These are phyloP conservation scores for Pseudocercospora vitis DNA, from an alignment of 2,329 filamentous ascomycete genomes.

Conservation along the genomic window DNA sequence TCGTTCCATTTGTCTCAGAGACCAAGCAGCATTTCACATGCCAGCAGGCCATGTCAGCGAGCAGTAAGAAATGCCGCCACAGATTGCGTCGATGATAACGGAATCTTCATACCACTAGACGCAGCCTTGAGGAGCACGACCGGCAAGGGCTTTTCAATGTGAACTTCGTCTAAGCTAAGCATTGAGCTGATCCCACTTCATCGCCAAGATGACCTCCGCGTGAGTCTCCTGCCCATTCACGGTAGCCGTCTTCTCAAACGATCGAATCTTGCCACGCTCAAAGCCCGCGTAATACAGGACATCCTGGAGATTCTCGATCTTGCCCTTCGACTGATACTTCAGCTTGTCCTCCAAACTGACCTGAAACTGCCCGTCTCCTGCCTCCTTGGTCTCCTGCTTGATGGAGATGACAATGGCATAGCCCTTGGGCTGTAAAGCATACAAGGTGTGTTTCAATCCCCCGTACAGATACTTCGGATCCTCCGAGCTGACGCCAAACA, in stretches of 20 bases:
- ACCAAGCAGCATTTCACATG: too few relatives aligned
- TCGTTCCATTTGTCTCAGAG: too few relatives aligned
- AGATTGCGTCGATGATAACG: neutral
- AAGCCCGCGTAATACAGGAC: constrained; percentile 32
- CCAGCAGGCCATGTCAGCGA: too few relatives aligned
- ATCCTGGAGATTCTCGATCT: constrained; percentile 26
- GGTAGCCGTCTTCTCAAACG: constrained; percentile 25
- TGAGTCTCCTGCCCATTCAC: constrained; percentile 26
- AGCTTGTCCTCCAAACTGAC: constrained; percentile 31
- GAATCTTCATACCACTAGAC: neutral
- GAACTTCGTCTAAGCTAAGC: constrained; percentile 12
- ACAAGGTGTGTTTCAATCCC: constrained; percentile 29
- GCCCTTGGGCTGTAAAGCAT: constrained; percentile 32
- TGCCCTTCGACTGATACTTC: constrained; percentile 29
- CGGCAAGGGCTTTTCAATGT: neutral
- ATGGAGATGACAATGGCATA: constrained; percentile 30
- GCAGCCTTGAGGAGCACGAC: neutral
- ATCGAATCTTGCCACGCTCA: constrained; percentile 31
- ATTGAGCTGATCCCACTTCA: constrained; percentile 33
- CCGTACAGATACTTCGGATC: constrained; percentile 30
- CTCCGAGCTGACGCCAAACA: constrained; percentile 28
- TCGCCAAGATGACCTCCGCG: constrained; percentile 32
- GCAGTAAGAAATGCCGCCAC: too few relatives aligned
- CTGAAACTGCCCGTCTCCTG: constrained; percentile 18
- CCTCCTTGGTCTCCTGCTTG: constrained; percentile 24